These are phyloP conservation scores for Filobasidium wieringae DNA, from an alignment of 768 basidiomycete genomes.

Conservation along the genomic window DNA sequence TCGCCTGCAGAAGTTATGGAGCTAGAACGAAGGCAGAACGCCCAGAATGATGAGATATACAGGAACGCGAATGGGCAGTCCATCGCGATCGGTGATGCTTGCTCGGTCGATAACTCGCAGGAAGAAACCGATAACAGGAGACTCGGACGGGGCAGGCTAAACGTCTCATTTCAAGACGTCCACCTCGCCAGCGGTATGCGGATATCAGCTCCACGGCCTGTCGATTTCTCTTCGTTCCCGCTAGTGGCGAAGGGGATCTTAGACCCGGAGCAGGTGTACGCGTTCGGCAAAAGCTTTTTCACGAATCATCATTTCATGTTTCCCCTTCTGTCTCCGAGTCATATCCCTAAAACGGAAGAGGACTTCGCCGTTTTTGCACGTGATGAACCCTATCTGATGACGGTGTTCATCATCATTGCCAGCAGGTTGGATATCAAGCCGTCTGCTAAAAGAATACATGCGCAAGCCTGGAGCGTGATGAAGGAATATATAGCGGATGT, in stretches of 20 bases:
- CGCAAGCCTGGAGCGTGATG: slow-evolving; percentile 25
- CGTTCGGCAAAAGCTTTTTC: slow-evolving; percentile 23
- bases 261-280: slow-evolving; percentile 16
- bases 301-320: slow-evolving; percentile 25
- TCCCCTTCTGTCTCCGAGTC: slow-evolving; percentile 27
- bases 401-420: slow-evolving; percentile 26
- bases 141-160: no score
- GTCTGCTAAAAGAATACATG: slow-evolving; percentile 21
- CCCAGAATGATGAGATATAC: no score
- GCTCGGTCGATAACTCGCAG: no score
- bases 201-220: no score
- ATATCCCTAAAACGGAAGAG: slow-evolving; percentile 21
- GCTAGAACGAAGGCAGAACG: no score
- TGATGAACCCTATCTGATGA: slow-evolving; percentile 6
- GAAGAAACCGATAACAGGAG: no score
- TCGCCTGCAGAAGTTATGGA: no score
- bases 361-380: slow-evolving; percentile 20
- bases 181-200: no score
- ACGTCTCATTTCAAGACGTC: no score
- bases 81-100: no score
- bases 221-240: slow-evolving; percentile 11
- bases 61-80: no score
- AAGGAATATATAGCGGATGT: slow-evolving; percentile 25
- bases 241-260: slow-evolving; percentile 25
- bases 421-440: slow-evolving; percentile 24